phyloP scores from a whole-genome alignment of 495 filamentous ascomycete genomes.

The Penicillium pulvis region DNA sequence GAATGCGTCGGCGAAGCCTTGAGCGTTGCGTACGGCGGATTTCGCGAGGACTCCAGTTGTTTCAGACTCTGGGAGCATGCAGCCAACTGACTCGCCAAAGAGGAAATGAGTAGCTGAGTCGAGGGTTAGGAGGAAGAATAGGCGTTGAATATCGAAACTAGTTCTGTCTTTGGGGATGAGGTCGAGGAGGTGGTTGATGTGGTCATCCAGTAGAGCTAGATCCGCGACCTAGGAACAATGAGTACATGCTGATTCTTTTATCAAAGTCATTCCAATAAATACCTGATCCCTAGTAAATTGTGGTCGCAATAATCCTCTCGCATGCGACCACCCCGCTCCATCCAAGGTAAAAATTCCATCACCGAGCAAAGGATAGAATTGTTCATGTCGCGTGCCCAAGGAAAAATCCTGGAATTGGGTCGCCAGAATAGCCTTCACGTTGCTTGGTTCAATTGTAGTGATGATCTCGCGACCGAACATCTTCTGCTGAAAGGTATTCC shows the following conservation, averaged over 20 bases:
- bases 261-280: not conserved
- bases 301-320: slow-evolving; percentile 55
- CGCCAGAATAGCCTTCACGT: slow-evolving; percentile 82
- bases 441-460: slow-evolving; percentile 74
- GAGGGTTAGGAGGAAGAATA: slow-evolving; percentile 63
- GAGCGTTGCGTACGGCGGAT: slow-evolving; percentile 36
- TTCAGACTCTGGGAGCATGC: slow-evolving; percentile 30
- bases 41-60: slow-evolving; percentile 31
- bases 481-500: slow-evolving; percentile 38
- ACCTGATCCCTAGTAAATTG: slow-evolving; percentile 56
- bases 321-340: slow-evolving; percentile 65
- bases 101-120: slow-evolving; percentile 71
- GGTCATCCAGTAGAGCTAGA: slow-evolving; percentile 54
- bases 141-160: slow-evolving; percentile 61
- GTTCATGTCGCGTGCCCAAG: slow-evolving; percentile 45
- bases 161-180: slow-evolving; percentile 46
- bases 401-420: slow-evolving; percentile 75
- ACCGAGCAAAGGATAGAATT: slow-evolving; percentile 56
- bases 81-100: slow-evolving; percentile 57
- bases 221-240: slow-evolving; percentile 36
- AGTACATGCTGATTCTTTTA: not conserved
- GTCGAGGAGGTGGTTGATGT: slow-evolving; percentile 56
- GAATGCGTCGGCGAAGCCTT: slow-evolving; percentile 51
- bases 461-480: slow-evolving; percentile 35
- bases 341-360: slow-evolving; percentile 71